A percentile compares a stretch with the other conserved stretches of the same genome.
phyloP scores from a whole-genome alignment of 768 basidiomycete species.

The Coprinopsis strossmayeri region DNA sequence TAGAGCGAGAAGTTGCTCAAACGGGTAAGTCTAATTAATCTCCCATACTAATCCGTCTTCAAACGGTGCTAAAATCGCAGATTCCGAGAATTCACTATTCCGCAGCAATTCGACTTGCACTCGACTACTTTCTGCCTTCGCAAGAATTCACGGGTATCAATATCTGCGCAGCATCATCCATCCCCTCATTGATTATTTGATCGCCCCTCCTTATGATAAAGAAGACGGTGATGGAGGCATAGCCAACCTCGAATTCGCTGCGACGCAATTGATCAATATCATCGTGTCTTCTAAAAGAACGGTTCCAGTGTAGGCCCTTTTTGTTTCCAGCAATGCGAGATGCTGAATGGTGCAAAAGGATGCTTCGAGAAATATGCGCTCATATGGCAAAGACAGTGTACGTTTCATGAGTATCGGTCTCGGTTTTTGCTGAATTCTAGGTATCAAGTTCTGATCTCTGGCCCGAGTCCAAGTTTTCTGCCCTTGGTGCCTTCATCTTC shows the following conservation, averaged over 20 bases:
- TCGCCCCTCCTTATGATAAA: slow-evolving; percentile 62
- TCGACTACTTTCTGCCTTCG: slow-evolving; percentile 81
- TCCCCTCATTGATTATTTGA: slow-evolving; percentile 73
- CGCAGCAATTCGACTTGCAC: slow-evolving; percentile 84
- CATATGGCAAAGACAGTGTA: slow-evolving; percentile 78
- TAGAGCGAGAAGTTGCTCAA: slow-evolving; percentile 75
- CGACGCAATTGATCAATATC: slow-evolving; percentile 68
- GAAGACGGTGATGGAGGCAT: background rate
- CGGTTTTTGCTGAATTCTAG: background rate
- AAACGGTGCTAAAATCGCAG: slow-evolving; percentile 30
- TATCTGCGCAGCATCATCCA: slow-evolving; percentile 78
- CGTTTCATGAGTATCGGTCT: slow-evolving; percentile 20
- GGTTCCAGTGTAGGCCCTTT: slow-evolving; percentile 61
- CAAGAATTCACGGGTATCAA: slow-evolving; percentile 84
- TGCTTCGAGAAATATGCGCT: slow-evolving; percentile 82
- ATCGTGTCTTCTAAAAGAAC: slow-evolving; percentile 64
- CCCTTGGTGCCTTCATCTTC: slow-evolving; percentile 88
- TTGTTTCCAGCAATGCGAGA: too few relatives aligned
- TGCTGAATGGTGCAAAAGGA: too few relatives aligned
- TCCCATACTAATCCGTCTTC: background rate
- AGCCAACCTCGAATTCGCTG: slow-evolving; percentile 62
- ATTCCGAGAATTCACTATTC: slow-evolving; percentile 76
- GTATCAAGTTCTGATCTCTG: slow-evolving; percentile 49
- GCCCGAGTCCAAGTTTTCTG: slow-evolving; percentile 77
- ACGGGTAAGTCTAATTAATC: slow-evolving; percentile 48